A percentile compares a stretch with the other conserved stretches of the same genome.
Evolutionary conservation across 2,329 filamentous ascomycete species (phyloP).

Genomic region (Madurella fahalii): DNA sequence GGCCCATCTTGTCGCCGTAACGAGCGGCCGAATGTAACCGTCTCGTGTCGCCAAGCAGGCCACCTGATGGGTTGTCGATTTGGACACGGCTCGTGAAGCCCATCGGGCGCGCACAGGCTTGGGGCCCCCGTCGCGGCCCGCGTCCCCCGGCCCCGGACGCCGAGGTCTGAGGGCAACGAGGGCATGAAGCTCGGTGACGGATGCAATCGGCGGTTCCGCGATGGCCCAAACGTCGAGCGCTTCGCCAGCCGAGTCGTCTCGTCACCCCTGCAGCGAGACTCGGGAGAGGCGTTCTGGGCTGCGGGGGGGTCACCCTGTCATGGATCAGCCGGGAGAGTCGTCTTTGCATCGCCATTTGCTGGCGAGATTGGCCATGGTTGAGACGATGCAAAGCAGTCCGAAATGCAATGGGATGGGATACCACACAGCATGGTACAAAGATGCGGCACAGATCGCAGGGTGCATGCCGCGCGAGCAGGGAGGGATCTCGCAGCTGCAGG

Average conservation of each 20-base stretch:
- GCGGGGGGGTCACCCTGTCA: neutral
- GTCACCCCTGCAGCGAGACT: neutral
- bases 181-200: neutral
- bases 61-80: neutral
- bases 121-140: no score
- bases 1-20: neutral
- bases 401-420: neutral
- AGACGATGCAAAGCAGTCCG: neutral
- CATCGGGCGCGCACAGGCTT: neutral
- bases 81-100: neutral
- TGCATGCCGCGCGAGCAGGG: no score
- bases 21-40: neutral
- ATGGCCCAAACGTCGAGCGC: neutral
- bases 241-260: neutral
- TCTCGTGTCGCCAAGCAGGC: neutral
- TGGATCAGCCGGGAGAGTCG: no score
- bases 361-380: neutral
- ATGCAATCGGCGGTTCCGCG: neutral
- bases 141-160: no score
- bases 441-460: no score
- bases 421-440: no score
- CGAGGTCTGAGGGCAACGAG: no score
- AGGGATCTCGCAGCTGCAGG: no score
- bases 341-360: no score
- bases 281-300: neutral